These are phyloP conservation scores for Phascolomyces articulosus DNA, from an alignment of 371 early-diverging fungal species.

Conservation along the genomic window DNA sequence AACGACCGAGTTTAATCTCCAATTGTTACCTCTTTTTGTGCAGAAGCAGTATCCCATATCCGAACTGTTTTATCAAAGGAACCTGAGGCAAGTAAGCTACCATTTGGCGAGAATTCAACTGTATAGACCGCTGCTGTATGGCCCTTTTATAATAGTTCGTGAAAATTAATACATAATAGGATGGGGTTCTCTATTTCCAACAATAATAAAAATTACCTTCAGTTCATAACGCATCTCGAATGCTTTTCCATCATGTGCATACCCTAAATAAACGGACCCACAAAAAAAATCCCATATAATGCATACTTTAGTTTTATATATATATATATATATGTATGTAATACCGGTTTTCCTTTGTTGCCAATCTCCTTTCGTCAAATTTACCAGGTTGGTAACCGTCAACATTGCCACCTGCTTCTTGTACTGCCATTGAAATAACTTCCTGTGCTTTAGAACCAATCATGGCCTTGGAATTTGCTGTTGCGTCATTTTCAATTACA, in stretches of 20 bases:
- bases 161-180: neutral
- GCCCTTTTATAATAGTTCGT: conserved; percentile 64
- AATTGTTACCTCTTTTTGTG: conserved; percentile 75
- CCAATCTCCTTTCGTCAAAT: neutral
- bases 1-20: no score
- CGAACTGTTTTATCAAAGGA: conserved; percentile 91
- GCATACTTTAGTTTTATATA: no score
- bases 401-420: conserved; percentile 49
- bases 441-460: conserved; percentile 36
- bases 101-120: conserved; percentile 83
- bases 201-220: conserved; percentile 24
- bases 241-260: conserved; percentile 47
- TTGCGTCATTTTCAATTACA: conserved; percentile 40
- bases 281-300: no score
- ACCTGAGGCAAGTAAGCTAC: conserved; percentile 81
- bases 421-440: conserved; percentile 50
- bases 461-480: conserved; percentile 15
- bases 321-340: no score
- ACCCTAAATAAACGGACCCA: conserved; percentile 10
- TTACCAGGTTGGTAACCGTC: conserved; percentile 40
- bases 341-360: no score
- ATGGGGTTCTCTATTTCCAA: neutral
- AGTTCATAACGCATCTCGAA: conserved; percentile 58
- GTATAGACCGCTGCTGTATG: conserved; percentile 88
- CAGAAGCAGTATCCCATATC: conserved; percentile 82